These are phyloP conservation scores for Annulohypoxylon nitens DNA, from an alignment of 495 filamentous ascomycete genomes.

Conservation along the genomic window DNA sequence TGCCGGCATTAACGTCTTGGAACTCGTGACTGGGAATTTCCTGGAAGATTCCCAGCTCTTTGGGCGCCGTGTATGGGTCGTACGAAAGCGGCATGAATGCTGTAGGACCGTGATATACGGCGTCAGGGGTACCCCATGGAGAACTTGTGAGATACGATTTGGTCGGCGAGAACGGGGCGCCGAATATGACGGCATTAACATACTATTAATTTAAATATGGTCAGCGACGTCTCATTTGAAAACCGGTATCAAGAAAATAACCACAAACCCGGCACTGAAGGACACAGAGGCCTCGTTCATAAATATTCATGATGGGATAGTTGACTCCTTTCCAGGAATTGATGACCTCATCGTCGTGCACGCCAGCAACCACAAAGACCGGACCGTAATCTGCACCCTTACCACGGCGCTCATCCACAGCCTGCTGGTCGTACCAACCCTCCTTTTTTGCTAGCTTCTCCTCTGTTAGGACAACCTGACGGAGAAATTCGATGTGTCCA, in stretches of 20 bases:
- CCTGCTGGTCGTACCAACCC: slow-evolving; percentile 79
- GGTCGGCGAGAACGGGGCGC: slow-evolving; percentile 86
- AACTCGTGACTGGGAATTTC: slow-evolving; percentile 81
- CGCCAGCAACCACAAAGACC: slow-evolving; percentile 87
- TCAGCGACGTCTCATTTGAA: slow-evolving; percentile 28
- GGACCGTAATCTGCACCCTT: slow-evolving; percentile 81
- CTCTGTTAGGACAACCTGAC: slow-evolving; percentile 77
- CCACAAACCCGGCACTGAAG: slow-evolving; percentile 86
- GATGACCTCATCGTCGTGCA: slow-evolving; percentile 94
- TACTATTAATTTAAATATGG: slow-evolving; percentile 66
- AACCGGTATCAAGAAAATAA: neutral
- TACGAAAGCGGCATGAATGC: slow-evolving; percentile 88
- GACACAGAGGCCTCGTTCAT: slow-evolving; percentile 94
- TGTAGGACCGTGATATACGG: slow-evolving; percentile 95
- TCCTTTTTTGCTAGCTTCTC: slow-evolving; percentile 71
- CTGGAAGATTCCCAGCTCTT: slow-evolving; percentile 81
- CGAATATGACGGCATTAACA: slow-evolving; percentile 87
- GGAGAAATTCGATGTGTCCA: slow-evolving; percentile 95
- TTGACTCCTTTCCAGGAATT: slow-evolving; percentile 97
- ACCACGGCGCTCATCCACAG: slow-evolving; percentile 69
- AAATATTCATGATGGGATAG: slow-evolving; percentile 99
- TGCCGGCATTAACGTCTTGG: slow-evolving; percentile 87
- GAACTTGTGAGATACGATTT: slow-evolving; percentile 78
- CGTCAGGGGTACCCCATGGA: slow-evolving; percentile 79
- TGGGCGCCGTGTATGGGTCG: slow-evolving; percentile 86